Evolutionary conservation across 352 stramenopile species (phyloP).

Genomic region (Phytopythium ostracodes): DNA sequence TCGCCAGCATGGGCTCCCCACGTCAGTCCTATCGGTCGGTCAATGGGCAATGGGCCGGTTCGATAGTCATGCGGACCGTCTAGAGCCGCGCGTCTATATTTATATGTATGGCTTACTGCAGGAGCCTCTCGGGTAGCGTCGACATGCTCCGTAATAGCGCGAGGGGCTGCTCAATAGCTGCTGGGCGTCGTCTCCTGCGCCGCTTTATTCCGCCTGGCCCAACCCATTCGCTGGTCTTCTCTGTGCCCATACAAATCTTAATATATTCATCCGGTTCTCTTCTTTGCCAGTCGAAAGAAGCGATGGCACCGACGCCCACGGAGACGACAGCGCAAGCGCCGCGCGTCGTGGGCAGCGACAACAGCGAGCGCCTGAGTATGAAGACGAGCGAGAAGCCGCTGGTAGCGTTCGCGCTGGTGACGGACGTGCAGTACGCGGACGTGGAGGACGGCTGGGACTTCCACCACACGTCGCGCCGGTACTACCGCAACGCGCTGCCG

Average conservation of each 20-base stretch:
- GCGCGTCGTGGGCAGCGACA: not conserved
- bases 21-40: too few species aligned
- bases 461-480: slow-evolving; percentile 50
- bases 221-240: not conserved
- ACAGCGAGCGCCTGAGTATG: slow-evolving; percentile 1
- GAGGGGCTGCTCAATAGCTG: too few species aligned
- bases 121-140: too few species aligned
- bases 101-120: too few species aligned
- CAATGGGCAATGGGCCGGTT: not conserved
- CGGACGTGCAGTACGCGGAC: slow-evolving; percentile 83
- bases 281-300: not conserved
- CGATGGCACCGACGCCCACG: not conserved
- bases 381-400: slow-evolving; percentile 22
- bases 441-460: slow-evolving; percentile 81
- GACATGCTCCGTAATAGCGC: too few species aligned
- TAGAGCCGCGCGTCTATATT: too few species aligned
- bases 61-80: not conserved
- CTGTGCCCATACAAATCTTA: not conserved
- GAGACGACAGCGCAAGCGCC: not conserved
- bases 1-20: not conserved
- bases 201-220: too few species aligned
- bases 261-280: not conserved
- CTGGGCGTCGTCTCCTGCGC: too few species aligned
- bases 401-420: slow-evolving; percentile 60
- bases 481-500: slow-evolving; percentile 63